Base-by-base conservation (phyloP, 305 asterid species). In the Rubia peregrina region DNA sequence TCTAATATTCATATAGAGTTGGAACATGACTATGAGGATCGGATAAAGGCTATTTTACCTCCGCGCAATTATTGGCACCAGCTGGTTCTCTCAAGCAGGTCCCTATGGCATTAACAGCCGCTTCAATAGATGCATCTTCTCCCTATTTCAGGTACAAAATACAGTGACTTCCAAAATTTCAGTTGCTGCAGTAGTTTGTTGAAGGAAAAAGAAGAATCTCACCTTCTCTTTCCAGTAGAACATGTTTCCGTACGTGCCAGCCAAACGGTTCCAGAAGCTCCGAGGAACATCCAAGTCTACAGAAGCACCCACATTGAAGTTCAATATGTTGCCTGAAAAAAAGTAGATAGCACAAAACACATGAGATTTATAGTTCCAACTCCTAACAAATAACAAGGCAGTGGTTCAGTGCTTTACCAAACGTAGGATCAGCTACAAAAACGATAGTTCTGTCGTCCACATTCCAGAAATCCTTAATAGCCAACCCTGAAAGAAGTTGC, bases 191-290 rank as follows among this genome's bases (percentile, higher is more conserved):
- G 7, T 30, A 56, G 14, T 38, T 21, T 40, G 14, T 11, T 17
- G 11, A 63, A 26, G 38, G 11, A 61, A 53, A 0, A 75, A 40
- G 10, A 46, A 67, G 0, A 75, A 40, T 12, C 51, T 68, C 69
- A 92, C 98, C 89, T 90, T 85, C 73, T 90, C 98, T 78, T 89
- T 93, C 96, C 98, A 89, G 72, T 89, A 90, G 78, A 93, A 93
- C 43, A 90, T 85, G 86, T 90, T 90, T 16, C 98, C 96, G 11
- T 89, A 93, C 77, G 86, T 86, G 74, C 97, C 98, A 0, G 96
- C 97, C 73, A 90, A 79, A 60, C 97, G 88, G 78, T 86, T 87
- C 98, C 98, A 90, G 73, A 93, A 93, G 85, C 92, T 90, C 40
- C 92, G 92, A 6, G 97, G 98, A 48, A 93, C 75, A 83, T 90